Conservation (phyloP, 805 yeast genomes). For the Wickerhamomyces tratensis region DNA sequence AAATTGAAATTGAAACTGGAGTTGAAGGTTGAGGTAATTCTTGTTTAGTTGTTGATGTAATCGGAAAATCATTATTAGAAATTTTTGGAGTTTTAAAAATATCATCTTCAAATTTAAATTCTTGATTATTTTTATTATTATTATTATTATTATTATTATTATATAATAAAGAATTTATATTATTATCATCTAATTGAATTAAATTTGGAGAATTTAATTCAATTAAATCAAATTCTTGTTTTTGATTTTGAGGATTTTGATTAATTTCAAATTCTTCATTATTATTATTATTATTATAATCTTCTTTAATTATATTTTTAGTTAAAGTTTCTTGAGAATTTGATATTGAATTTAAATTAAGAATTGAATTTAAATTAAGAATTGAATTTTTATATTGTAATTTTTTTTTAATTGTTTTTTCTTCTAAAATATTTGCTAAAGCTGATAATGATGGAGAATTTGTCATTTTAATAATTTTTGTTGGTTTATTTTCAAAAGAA, state of each 20-base stretch:
- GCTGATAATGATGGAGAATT: conserved; percentile 35
- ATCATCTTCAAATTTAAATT: conserved; percentile 3
- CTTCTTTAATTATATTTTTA: conserved; percentile 1
- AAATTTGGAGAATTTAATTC: conserved; percentile 22
- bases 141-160: neutral
- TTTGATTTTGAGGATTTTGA: neutral
- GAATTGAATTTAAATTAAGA: too few relatives aligned
- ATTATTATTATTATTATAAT: neutral
- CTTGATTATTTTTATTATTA: neutral
- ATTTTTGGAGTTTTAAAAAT: conserved; percentile 18
- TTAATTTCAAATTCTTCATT: too few relatives aligned
- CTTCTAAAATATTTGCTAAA: conserved; percentile 28
- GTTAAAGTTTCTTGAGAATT: neutral
- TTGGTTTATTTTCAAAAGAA: neutral
- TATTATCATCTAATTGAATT: conserved; percentile 24
- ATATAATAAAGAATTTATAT: conserved; percentile 1
- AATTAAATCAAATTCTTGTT: neutral
- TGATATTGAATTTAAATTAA: too few relatives aligned
- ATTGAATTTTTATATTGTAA: neutral
- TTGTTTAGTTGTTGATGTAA: too few relatives aligned
- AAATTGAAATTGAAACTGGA: too few relatives aligned
- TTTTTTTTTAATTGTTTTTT: conserved; percentile 20
- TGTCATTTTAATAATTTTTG: conserved; percentile 23
- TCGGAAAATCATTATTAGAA: neutral
- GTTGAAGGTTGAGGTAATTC: too few relatives aligned